Base-by-base conservation (phyloP, 371 early-diverging fungal species). In the Parasitella parasitica region DNA sequence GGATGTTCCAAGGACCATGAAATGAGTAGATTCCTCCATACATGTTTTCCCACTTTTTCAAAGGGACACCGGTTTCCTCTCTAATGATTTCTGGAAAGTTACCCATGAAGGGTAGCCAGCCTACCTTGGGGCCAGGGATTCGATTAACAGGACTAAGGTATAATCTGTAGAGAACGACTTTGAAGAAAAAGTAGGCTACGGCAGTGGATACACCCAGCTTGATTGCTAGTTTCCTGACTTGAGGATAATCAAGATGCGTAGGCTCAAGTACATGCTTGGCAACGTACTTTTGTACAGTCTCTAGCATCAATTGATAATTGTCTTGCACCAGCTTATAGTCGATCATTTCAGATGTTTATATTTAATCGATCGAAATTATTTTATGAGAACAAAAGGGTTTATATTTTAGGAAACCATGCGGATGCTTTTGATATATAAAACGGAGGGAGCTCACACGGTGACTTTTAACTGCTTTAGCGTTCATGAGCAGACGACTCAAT, bases 71-170 rank as follows among this genome's bases (percentile, higher is more conserved):
- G 0, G 85, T 59, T 73, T 86, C 86, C 32, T 80, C 77, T 11
- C 28, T 32, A 3, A 83, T 28, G 41, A 87, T 84, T 27, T 81
- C 80, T 6, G 58, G 41, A 27, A 80, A 61, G 51, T 83, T 80
- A 24, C 88, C 88, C 34, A 80, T 26, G n/a, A 81, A 76, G 6
- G 86, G 86, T 3, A 75, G 34, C 77, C 77, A 76, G 7, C 64
- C 61, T n/a, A 78, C 77, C 13, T 73, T 74, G 13, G 89, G 89
- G 0, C 89, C 89, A n/a, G 89, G 89, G 6, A 86, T 67, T 12
- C 70, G 77, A 6, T 70, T 71, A 3, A 82, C 59, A 0, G 82
- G 86, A 20, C 79, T 65, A 16, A 86, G 50, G 20, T 74, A 85
- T 11, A 81, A 64, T 16, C 78, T 75, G 18, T 80, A 71, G 12